Base-by-base conservation (phyloP, 768 basidiomycete genomes). In the Tulasnella sp. region DNA sequence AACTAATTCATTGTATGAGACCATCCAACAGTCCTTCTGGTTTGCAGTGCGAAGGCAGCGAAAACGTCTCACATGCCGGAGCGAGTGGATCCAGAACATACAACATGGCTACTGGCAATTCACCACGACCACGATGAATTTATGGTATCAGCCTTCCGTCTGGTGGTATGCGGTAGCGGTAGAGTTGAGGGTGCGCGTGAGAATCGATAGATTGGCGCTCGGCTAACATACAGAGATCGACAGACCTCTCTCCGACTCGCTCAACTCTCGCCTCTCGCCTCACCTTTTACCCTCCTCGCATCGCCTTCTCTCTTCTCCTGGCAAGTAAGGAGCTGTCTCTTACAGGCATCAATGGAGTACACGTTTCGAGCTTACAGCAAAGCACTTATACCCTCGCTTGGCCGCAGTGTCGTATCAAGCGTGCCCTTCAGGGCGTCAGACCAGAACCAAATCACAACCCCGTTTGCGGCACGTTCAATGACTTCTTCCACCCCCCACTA, bases 271-370 rank as follows among this genome's bases (percentile, higher is more conserved):
- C 31, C n/a, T 34, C 58, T 68, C 62, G 3, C 34, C 24, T 8
- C 31, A 14, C 62, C 18, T 36, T 34, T 68, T 34, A 27, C 24
- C 27, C 27, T 14, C 31, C 31, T 68, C 31, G 62, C 9, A 12
- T n/a, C 52, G 52, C n/a, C 93, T 94, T 84, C 81, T 36, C 78
- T 71, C 12, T 3, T 44, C 44, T 44, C 12, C 44, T 24, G 52
- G 8, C 3, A 24, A 24, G 52, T 10, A 52, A 52, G 4, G 52
- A n/a, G 52, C 19, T 48, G 9, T 52, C 52, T 52, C 21, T 3
- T n/a, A n/a, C 24, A n/a, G 6, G 3, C 21, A 52, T 6, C 52
- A 24, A 44, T 18, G 19, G 14, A 18, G 19, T 18, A 18, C 52
- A n/a, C 21, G 52, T 52, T 52, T 52, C 52, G 24, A 52, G 52